Percentiles rank a stretch among this genome's conserved stretches.
These are phyloP conservation scores for Leccinum pellstonianum DNA, from an alignment of 768 basidiomycete genomes.

Conservation along the genomic window DNA sequence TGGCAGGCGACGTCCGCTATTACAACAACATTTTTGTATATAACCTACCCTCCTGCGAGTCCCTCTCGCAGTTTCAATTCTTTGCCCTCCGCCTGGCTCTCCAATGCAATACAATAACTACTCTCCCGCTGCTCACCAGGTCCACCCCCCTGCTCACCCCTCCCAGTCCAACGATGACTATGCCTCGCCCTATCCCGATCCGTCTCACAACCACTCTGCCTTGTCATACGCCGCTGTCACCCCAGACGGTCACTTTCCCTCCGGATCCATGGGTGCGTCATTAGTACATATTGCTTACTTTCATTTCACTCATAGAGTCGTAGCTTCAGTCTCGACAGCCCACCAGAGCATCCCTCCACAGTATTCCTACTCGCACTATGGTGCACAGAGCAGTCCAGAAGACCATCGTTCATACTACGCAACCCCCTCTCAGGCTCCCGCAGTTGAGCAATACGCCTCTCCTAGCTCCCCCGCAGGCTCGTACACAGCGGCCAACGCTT, in stretches of 20 bases:
- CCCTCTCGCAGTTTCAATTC: constrained; percentile 12
- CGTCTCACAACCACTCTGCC: constrained; percentile 24
- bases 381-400: constrained; percentile 17
- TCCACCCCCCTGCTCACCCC: constrained; percentile 17
- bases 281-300: constrained; percentile 2
- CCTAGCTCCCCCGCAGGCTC: constrained; percentile 20
- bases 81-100: not conserved
- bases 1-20: constrained; percentile 37
- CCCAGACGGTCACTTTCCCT: constrained; percentile 18
- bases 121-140: constrained; percentile 19
- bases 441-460: constrained; percentile 24
- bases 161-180: constrained; percentile 24
- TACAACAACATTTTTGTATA: constrained; percentile 35
- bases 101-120: constrained; percentile 34
- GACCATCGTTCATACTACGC: constrained; percentile 29
- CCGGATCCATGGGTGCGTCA: constrained; percentile 30
- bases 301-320: constrained; percentile 7
- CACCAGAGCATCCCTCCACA: constrained; percentile 18
- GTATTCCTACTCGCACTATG: constrained; percentile 22
- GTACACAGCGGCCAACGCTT: constrained; percentile 20
- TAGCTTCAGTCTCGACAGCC: constrained; percentile 16
- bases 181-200: constrained; percentile 23
- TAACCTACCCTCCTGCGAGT: constrained; percentile 23
- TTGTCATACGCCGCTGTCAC: constrained; percentile 29
- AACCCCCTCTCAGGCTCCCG: constrained; percentile 14